Conservation (phyloP, 768 basidiomycete genomes). For the Mycena metata region DNA sequence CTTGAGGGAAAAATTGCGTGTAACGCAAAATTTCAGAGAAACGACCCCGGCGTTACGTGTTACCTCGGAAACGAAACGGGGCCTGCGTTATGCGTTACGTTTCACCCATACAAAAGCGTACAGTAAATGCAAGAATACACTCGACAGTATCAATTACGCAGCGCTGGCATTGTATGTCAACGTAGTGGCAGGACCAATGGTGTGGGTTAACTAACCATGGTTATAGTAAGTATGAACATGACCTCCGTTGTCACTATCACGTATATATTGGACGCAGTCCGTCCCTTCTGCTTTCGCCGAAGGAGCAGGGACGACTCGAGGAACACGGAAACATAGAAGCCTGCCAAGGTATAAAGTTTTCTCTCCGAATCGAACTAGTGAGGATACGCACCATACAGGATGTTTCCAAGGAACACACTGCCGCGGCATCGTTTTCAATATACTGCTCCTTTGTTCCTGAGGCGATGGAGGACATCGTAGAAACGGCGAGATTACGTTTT, state of each 20-base stretch:
- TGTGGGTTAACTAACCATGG: slow-evolving; percentile 1
- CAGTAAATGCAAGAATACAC: slow-evolving; percentile 6
- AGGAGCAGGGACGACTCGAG: not conserved
- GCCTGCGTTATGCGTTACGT: too few relatives aligned
- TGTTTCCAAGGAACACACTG: slow-evolving; percentile 11
- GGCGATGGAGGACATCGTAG: not conserved
- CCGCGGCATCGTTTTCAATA: not conserved
- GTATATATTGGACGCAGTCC: slow-evolving; percentile 1
- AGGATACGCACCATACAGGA: slow-evolving; percentile 1
- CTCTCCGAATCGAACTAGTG: too few relatives aligned
- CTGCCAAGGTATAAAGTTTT: not conserved
- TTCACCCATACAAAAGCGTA: too few relatives aligned
- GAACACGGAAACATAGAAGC: slow-evolving; percentile 4
- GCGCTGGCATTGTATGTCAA: not conserved
- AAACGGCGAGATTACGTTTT: too few relatives aligned
- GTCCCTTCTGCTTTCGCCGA: not conserved
- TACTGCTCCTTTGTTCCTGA: slow-evolving; percentile 4
- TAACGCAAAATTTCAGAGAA: too few relatives aligned
- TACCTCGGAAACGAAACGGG: too few relatives aligned
- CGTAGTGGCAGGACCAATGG: too few relatives aligned
- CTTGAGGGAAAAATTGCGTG: too few relatives aligned
- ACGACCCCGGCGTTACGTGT: too few relatives aligned
- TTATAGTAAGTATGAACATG: slow-evolving; percentile 13
- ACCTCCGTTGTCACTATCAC: not conserved
- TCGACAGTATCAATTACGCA: slow-evolving; percentile 12